phyloP scores from a whole-genome alignment of 345 rosid species.

The Turritis glabra region DNA sequence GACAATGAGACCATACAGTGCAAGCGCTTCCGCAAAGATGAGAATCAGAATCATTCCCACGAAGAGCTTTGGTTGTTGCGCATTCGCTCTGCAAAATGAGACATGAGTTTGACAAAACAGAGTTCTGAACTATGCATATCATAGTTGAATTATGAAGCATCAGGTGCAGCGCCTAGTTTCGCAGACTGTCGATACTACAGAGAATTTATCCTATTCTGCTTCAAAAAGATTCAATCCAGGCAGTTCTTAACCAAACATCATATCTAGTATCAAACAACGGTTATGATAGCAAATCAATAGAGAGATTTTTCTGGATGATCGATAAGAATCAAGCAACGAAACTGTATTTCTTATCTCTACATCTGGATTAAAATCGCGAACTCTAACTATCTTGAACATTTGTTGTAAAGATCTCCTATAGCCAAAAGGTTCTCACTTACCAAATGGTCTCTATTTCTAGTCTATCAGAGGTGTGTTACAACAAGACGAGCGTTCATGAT shows the following conservation, averaged over 20 bases:
- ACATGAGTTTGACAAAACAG: neutral
- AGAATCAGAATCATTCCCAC: slow-evolving; percentile 96
- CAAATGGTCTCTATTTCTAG: neutral
- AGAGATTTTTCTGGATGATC: neutral
- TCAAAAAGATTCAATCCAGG: neutral
- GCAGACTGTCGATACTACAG: neutral
- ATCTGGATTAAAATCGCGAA: neutral
- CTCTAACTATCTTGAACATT: neutral
- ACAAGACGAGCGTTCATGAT: no score
- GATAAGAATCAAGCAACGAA: neutral
- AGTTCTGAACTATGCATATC: neutral
- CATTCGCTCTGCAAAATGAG: slow-evolving; percentile 72
- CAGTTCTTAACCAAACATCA: neutral
- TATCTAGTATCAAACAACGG: neutral
- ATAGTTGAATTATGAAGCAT: no score
- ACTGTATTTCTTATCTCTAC: neutral
- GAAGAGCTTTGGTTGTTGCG: slow-evolving; percentile 85
- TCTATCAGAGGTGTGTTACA: neutral
- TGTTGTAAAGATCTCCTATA: no score
- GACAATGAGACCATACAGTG: slow-evolving; percentile 79
- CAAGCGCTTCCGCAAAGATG: slow-evolving; percentile 94
- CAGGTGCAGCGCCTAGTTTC: neutral
- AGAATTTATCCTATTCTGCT: neutral
- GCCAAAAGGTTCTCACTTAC: neutral
- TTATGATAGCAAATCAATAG: neutral